A percentile compares a stretch with the other conserved stretches of the same genome.
These are phyloP conservation scores for Eucalyptus sideroxylon DNA, from an alignment of 345 rosid genomes.

Conservation along the genomic window DNA sequence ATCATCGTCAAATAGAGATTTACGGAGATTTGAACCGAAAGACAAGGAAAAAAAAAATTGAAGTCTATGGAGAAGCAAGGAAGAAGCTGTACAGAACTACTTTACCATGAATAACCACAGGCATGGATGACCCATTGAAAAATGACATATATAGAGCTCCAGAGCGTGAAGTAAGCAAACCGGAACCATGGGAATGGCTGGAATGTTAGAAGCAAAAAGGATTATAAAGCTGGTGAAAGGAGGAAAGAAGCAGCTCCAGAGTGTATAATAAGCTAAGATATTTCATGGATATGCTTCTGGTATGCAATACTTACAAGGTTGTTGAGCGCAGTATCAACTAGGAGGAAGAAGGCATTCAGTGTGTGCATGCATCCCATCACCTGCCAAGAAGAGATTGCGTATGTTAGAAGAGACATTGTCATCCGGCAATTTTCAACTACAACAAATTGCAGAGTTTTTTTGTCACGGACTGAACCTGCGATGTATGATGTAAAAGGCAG, in stretches of 20 bases:
- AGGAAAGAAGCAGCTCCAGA: background rate
- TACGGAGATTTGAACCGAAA: background rate
- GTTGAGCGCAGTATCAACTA: slow-evolving; percentile 58
- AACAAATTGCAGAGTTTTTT: background rate
- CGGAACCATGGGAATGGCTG: slow-evolving; percentile 87
- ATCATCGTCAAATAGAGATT: background rate
- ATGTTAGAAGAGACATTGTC: background rate
- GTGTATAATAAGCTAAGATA: background rate
- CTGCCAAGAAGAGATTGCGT: slow-evolving; percentile 14
- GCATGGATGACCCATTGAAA: slow-evolving; percentile 89
- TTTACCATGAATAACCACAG: slow-evolving; percentile 68
- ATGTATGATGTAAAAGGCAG: background rate
- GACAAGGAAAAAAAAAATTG: background rate
- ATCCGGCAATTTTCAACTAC: background rate
- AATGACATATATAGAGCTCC: slow-evolving; percentile 67
- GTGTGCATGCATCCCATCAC: slow-evolving; percentile 83
- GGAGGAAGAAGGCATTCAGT: slow-evolving; percentile 43
- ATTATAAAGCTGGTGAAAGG: background rate
- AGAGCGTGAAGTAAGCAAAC: slow-evolving; percentile 60
- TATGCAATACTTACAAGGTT: slow-evolving; percentile 43
- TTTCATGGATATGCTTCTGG: background rate
- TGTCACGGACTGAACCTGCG: background rate
- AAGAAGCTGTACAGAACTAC: background rate
- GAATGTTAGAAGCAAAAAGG: background rate
- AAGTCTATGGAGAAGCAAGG: background rate